Percentiles rank a stretch among this genome's conserved stretches.
Conservation (phyloP, 441 rosid species). For the Omphalea diandra region DNA sequence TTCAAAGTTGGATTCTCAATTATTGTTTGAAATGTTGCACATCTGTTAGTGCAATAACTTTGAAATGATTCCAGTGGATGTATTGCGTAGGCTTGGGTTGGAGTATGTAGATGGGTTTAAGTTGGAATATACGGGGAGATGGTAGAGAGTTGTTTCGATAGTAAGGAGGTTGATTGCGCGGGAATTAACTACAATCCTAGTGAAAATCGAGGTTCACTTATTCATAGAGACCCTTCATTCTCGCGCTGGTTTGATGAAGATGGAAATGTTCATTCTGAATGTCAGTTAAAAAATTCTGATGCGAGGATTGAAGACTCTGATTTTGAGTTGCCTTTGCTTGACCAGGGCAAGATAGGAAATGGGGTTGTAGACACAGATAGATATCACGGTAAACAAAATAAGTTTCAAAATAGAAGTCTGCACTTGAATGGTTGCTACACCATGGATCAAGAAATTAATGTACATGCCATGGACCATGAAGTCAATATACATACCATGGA, state of each 20-base stretch:
- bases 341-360: constrained; percentile 26
- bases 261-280: constrained; percentile 26
- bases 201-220: constrained; percentile 27
- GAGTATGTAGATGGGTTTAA: constrained; percentile 2
- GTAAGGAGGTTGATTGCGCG: not conserved
- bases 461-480: constrained; percentile 28
- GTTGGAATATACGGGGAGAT: not conserved
- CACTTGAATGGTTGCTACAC: constrained; percentile 43
- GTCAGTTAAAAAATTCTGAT: constrained; percentile 22
- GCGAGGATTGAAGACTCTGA: constrained; percentile 30
- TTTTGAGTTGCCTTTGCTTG: constrained; percentile 41
- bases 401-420: constrained; percentile 41
- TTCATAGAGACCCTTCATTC: constrained; percentile 43
- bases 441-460: constrained; percentile 28
- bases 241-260: constrained; percentile 39
- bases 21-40: not conserved
- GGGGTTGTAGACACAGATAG: constrained; percentile 27
- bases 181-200: constrained; percentile 11
- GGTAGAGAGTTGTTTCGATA: constrained; percentile 4
- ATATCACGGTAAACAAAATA: constrained; percentile 17
- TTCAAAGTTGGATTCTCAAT: not conserved
- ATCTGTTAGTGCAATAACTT: not conserved
- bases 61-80: not conserved
- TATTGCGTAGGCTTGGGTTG: not conserved
- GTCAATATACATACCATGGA: constrained; percentile 27